A percentile compares a stretch with the other conserved stretches of the same genome.
Evolutionary conservation across 345 rosid genomes (phyloP).

Genomic region (Salix exigua): DNA sequence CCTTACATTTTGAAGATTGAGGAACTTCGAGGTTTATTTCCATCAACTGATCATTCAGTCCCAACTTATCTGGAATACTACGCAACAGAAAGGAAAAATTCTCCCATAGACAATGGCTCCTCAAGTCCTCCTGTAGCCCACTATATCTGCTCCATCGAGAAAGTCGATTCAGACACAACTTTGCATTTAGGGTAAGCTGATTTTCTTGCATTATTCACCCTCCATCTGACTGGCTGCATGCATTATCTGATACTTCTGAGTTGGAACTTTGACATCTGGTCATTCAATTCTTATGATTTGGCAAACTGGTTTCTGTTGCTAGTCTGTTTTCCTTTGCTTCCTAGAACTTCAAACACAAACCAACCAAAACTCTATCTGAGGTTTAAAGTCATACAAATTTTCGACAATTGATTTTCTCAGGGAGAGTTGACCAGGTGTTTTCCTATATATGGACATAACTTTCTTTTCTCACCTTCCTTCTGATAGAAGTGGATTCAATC

Average conservation of each 20-base stretch:
- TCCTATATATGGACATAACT: neutral
- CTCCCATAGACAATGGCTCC: slow-evolving; percentile 30
- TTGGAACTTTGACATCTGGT: too few species aligned
- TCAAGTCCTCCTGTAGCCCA: slow-evolving; percentile 35
- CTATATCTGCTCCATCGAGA: slow-evolving; percentile 34
- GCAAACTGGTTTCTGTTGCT: neutral
- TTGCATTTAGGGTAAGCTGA: slow-evolving; percentile 68
- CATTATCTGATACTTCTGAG: neutral
- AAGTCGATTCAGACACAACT: slow-evolving; percentile 77
- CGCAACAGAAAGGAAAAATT: slow-evolving; percentile 44
- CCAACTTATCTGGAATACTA: slow-evolving; percentile 54
- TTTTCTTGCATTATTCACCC: slow-evolving; percentile 2
- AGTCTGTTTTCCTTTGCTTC: neutral
- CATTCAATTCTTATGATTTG: too few species aligned
- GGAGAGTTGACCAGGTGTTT: neutral
- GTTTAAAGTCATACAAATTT: neutral
- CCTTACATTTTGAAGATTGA: slow-evolving; percentile 45
- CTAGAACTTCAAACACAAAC: neutral
- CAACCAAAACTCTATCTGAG: neutral
- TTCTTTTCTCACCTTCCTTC: neutral
- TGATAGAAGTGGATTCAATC: neutral
- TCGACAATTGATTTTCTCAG: neutral
- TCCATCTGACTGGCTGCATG: neutral
- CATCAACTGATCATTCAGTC: slow-evolving; percentile 35
- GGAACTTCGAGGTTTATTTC: slow-evolving; percentile 71